Evolutionary conservation across 352 stramenopile genomes (phyloP).

Genomic region (Saprolegnia diclina): DNA sequence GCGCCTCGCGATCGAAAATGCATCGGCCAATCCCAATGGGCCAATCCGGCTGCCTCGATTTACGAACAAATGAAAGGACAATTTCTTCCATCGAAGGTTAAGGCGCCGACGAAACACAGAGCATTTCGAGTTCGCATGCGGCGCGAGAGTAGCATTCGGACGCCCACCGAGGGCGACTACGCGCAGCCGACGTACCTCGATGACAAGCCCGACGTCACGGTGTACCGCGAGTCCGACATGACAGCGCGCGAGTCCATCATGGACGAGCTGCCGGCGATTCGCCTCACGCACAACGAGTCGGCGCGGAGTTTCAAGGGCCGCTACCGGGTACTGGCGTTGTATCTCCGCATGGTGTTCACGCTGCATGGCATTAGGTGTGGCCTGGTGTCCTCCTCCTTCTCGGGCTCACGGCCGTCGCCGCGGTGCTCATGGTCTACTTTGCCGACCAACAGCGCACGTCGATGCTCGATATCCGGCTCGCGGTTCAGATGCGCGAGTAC

Average conservation of each 20-base stretch:
- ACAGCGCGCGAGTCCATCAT: constrained; percentile 6
- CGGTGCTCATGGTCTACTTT: constrained; percentile 45
- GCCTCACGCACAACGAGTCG: constrained; percentile 5
- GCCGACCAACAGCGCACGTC: constrained; percentile 37
- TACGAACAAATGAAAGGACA: background rate
- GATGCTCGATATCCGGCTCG: background rate
- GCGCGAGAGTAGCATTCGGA: background rate
- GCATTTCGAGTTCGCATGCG: background rate
- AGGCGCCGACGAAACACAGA: background rate
- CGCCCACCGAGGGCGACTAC: background rate
- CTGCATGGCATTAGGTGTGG: constrained; percentile 38
- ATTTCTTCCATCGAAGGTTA: background rate
- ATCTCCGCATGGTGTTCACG: too few relatives aligned
- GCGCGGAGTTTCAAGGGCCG: constrained; percentile 60
- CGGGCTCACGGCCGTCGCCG: constrained; percentile 34
- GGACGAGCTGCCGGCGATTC: background rate
- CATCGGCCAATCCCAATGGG: too few relatives aligned
- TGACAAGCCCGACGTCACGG: background rate
- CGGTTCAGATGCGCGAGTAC: constrained; percentile 11
- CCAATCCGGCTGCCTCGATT: too few relatives aligned
- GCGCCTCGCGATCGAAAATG: too few relatives aligned
- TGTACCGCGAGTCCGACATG: background rate
- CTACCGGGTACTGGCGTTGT: constrained; percentile 36
- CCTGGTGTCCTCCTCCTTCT: constrained; percentile 49
- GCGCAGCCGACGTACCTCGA: background rate